phyloP scores from a whole-genome alignment of 768 basidiomycete species.

The Cystobasidium onofrii region DNA sequence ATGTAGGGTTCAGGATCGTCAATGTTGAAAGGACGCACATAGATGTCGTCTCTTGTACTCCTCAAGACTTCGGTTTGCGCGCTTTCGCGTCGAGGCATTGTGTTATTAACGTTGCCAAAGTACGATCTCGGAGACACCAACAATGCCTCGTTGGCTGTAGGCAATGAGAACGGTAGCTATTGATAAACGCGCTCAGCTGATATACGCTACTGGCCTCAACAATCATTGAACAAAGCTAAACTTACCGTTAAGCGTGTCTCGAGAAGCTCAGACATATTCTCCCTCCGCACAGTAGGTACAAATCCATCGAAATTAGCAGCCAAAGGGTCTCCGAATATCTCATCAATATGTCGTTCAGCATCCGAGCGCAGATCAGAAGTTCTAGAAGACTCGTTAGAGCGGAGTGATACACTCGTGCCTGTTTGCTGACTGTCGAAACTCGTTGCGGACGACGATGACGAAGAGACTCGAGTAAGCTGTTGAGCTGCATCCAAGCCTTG shows the following conservation, averaged over 20 bases:
- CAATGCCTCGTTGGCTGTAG: constrained; percentile 12
- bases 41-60: not conserved
- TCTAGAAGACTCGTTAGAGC: constrained; percentile 6
- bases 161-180: constrained; percentile 31
- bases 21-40: not conserved
- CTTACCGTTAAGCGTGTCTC: constrained; percentile 83
- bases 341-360: constrained; percentile 57
- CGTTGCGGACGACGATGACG: not conserved
- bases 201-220: not conserved
- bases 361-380: constrained; percentile 9
- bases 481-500: constrained; percentile 71
- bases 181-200: not conserved
- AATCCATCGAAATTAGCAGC: constrained; percentile 56
- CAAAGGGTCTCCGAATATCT: constrained; percentile 54
- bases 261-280: constrained; percentile 77
- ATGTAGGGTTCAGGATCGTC: constrained; percentile 3
- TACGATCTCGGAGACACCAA: not conserved
- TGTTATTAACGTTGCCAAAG: constrained; percentile 8
- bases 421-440: not conserved
- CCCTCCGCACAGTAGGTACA: constrained; percentile 68
- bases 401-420: constrained; percentile 14
- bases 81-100: not conserved
- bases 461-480: constrained; percentile 2
- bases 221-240: not conserved
- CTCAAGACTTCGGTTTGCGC: not conserved